phyloP scores from a whole-genome alignment of 2,329 filamentous ascomycete genomes.

The Paraphoma chrysanthemicola region DNA sequence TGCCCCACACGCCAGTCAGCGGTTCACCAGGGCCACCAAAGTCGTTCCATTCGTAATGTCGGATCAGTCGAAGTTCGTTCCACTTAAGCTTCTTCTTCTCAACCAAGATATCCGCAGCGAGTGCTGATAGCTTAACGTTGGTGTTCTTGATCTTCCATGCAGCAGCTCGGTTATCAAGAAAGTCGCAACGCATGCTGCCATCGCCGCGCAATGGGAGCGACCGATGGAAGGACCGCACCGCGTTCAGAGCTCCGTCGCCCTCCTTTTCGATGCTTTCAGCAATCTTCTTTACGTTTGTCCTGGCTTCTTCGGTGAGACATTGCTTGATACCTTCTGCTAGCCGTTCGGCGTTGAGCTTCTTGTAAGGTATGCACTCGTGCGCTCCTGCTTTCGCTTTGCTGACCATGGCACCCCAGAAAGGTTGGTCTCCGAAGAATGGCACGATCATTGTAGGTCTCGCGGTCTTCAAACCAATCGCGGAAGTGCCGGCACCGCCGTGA shows the following conservation, averaged over 20 bases:
- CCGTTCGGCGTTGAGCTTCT: constrained; percentile 67
- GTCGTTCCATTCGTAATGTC: constrained; percentile 77
- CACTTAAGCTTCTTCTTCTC: constrained; percentile 67
- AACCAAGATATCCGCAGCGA: constrained; percentile 71
- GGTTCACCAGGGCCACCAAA: constrained; percentile 79
- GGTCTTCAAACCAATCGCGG: constrained; percentile 74
- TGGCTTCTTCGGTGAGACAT: constrained; percentile 68
- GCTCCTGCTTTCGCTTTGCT: constrained; percentile 69
- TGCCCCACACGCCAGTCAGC: constrained; percentile 69
- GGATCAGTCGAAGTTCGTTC: constrained; percentile 67
- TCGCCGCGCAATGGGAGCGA: constrained; percentile 59
- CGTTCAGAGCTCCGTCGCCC: constrained; percentile 73
- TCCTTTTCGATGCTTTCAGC: constrained; percentile 66
- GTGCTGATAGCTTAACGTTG: constrained; percentile 64
- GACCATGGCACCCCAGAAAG: constrained; percentile 79
- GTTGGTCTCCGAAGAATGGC: constrained; percentile 81
- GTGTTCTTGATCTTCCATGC: constrained; percentile 71
- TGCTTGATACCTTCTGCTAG: constrained; percentile 75
- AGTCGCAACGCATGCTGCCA: constrained; percentile 67
- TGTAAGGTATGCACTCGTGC: constrained; percentile 69
- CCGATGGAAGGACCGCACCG: constrained; percentile 70
- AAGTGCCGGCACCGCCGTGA: constrained; percentile 80
- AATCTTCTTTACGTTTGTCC: constrained; percentile 64
- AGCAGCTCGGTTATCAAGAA: constrained; percentile 68
- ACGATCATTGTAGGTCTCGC: constrained; percentile 77